These are phyloP conservation scores for Hypocreales sp. DNA, from an alignment of 2,329 filamentous ascomycete species.

Conservation along the genomic window DNA sequence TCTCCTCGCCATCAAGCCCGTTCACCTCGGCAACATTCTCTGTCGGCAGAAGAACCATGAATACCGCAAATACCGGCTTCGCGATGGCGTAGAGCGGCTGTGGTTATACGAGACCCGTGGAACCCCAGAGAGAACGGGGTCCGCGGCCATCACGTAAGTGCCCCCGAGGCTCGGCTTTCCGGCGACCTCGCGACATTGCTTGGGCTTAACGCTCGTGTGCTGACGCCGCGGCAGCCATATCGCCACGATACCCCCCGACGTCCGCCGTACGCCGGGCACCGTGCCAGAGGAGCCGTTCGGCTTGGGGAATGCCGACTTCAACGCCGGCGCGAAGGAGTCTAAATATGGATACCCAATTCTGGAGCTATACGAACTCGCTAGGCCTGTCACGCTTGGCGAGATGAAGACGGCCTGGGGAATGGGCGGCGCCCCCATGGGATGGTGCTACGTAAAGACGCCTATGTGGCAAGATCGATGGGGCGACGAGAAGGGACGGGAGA, in stretches of 20 bases:
- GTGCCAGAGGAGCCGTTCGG: slow-evolving; percentile 10
- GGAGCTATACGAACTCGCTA: slow-evolving; percentile 9
- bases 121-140: no score
- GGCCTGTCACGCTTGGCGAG: slow-evolving; percentile 8
- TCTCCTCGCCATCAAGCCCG: slow-evolving; percentile 8
- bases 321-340: slow-evolving; percentile 10
- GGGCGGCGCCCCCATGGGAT: slow-evolving; percentile 12
- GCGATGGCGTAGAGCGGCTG: slow-evolving; percentile 8
- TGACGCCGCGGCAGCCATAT: slow-evolving; percentile 3
- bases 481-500: slow-evolving; percentile 1
- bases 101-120: slow-evolving; percentile 12
- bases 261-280: slow-evolving; percentile 5
- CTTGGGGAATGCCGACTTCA: slow-evolving; percentile 14
- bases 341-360: slow-evolving; percentile 13
- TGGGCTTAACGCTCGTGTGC: no score
- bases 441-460: slow-evolving; percentile 7
- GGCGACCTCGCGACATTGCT: no score
- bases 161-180: background rate
- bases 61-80: slow-evolving; percentile 11
- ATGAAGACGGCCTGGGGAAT: slow-evolving; percentile 11
- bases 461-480: slow-evolving; percentile 12
- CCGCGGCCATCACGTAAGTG: slow-evolving; percentile 10
- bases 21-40: slow-evolving; percentile 8
- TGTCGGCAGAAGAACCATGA: slow-evolving; percentile 11
- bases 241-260: slow-evolving; percentile 3